Percentiles rank a stretch among this genome's conserved stretches.
These are phyloP conservation scores for Aquilaria agallochum DNA, from an alignment of 441 rosid genomes.

Conservation along the genomic window DNA sequence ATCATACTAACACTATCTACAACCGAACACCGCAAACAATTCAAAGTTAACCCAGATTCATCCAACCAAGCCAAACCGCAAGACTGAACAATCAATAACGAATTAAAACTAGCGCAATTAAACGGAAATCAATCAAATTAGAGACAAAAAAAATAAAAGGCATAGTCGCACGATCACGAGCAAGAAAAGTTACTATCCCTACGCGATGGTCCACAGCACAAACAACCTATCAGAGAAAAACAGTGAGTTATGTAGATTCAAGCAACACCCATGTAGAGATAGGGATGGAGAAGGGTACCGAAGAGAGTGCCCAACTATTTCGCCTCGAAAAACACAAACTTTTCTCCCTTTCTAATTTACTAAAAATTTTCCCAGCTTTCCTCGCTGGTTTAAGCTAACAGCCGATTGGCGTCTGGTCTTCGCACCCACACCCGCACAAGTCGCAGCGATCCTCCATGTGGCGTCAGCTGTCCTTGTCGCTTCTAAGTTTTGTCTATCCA, in stretches of 20 bases:
- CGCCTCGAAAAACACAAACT: constrained; percentile 39
- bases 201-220: not conserved
- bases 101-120: no score
- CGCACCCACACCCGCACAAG: no score
- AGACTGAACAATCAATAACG: no score
- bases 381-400: not conserved
- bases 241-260: constrained; percentile 2
- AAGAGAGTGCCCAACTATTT: constrained; percentile 31
- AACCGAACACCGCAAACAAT: no score
- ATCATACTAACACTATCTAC: no score
- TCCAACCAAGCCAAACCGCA: no score
- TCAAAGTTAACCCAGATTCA: no score
- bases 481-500: not conserved
- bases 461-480: constrained; percentile 26
- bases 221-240: not conserved
- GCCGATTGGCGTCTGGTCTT: no score
- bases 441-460: not conserved
- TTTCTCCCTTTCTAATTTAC: not conserved
- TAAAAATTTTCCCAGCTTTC: not conserved
- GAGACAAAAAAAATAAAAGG: not conserved
- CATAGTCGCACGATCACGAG: constrained; percentile 5
- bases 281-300: constrained; percentile 24
- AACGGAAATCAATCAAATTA: not conserved
- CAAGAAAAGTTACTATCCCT: not conserved
- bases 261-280: not conserved